Percentiles rank a stretch among this genome's conserved stretches.
phyloP scores from a whole-genome alignment of 2,329 filamentous ascomycete genomes.

The Xylariaceae sp. region DNA sequence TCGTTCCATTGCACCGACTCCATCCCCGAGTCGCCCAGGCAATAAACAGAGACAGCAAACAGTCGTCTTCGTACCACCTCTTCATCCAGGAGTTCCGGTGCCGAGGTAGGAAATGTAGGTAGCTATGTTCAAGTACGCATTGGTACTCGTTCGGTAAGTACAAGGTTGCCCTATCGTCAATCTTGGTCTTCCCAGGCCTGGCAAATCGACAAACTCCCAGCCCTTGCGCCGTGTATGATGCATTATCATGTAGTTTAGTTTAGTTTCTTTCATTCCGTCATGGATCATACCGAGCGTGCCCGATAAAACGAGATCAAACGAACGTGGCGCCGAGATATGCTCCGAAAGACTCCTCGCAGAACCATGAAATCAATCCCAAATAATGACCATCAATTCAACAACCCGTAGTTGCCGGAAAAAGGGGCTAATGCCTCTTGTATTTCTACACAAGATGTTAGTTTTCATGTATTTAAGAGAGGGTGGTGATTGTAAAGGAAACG shows the following conservation, averaged over 20 bases:
- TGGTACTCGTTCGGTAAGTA: conserved; percentile 9
- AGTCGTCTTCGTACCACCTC: conserved; percentile 3
- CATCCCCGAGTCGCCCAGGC: not conserved
- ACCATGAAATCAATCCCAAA: conserved; percentile 8
- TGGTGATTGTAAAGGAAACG: not conserved
- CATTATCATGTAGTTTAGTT: conserved; percentile 11
- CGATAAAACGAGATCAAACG: conserved; percentile 5
- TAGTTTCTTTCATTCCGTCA: conserved; percentile 11
- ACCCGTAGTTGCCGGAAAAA: not conserved
- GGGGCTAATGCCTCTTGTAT: conserved; percentile 24
- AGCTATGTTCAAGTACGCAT: not conserved
- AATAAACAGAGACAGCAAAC: not conserved
- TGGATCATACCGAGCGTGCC: conserved; percentile 12
- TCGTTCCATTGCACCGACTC: not conserved
- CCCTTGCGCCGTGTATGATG: conserved; percentile 19
- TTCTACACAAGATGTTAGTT: conserved; percentile 14
- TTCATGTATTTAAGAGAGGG: not conserved
- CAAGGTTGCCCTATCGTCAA: conserved; percentile 19
- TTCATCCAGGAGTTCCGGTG: not conserved
- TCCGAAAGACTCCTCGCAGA: conserved; percentile 18
- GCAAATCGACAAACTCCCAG: not conserved
- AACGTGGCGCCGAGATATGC: conserved; percentile 16
- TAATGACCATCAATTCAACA: conserved; percentile 4
- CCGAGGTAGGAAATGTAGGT: not conserved
- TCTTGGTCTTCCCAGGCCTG: conserved; percentile 8